Percentiles rank a stretch among this genome's conserved stretches.
Evolutionary conservation across 768 basidiomycete species (phyloP).

Genomic region (Collybia mongolica): DNA sequence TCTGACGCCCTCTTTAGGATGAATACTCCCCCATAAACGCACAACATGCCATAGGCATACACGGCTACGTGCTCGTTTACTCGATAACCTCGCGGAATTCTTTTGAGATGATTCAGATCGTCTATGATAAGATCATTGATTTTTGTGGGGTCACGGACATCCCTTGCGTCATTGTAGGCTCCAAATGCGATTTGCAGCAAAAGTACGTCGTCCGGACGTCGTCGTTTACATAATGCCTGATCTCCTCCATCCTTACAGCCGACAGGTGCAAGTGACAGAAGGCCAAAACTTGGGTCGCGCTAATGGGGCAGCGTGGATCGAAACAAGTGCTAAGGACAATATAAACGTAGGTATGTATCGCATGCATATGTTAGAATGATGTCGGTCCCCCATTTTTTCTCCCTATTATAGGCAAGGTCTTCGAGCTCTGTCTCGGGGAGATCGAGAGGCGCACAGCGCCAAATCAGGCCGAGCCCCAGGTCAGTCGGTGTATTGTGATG

Average conservation of each 20-base stretch:
- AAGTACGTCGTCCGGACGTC: conserved; percentile 48
- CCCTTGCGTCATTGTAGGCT: conserved; percentile 92
- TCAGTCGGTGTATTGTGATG: conserved; percentile 38
- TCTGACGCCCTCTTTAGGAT: conserved; percentile 51
- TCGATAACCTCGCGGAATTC: conserved; percentile 86
- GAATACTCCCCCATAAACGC: conserved; percentile 94
- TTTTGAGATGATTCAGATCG: conserved; percentile 93
- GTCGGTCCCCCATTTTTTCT: conserved; percentile 1
- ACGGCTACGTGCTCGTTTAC: conserved; percentile 97
- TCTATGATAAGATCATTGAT: conserved; percentile 95
- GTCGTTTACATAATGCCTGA: conserved; percentile 12
- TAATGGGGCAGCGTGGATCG: conserved; percentile 78
- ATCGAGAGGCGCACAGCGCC: conserved; percentile 74
- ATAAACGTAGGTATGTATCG: conserved; percentile 78
- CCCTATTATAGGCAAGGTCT: conserved; percentile 63
- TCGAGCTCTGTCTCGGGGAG: conserved; percentile 80
- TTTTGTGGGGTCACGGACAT: conserved; percentile 86
- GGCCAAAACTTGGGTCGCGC: conserved; percentile 72
- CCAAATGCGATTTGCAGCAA: conserved; percentile 80
- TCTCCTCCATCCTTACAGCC: conserved; percentile 30
- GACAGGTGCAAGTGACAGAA: conserved; percentile 75
- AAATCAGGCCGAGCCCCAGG: conserved; percentile 38
- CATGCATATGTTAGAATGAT: neutral
- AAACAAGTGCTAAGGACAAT: conserved; percentile 87
- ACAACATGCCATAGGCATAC: conserved; percentile 94